Percentiles rank a stretch among this genome's conserved stretches.
Evolutionary conservation across 2,329 filamentous ascomycete species (phyloP).

Genomic region (Ampelomyces quisqualis): DNA sequence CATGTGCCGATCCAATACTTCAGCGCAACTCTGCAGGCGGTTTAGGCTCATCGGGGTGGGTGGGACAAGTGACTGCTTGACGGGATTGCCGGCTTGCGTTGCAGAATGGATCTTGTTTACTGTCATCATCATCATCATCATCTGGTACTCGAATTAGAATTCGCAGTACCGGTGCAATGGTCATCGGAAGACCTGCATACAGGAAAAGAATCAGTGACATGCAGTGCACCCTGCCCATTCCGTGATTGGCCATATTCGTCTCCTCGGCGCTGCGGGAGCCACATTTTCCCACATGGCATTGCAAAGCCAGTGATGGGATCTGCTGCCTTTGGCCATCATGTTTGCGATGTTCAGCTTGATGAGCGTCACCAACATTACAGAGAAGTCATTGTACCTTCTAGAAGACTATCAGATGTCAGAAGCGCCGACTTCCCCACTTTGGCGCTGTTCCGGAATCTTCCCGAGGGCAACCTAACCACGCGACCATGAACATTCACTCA

Average conservation of each 20-base stretch:
- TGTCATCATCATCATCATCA: constrained; percentile 5
- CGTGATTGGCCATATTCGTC: constrained; percentile 20
- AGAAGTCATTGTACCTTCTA: too few species aligned
- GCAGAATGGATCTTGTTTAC: constrained; percentile 1
- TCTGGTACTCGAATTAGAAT: constrained; percentile 29
- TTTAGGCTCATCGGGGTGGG: background rate
- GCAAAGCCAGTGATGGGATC: too few species aligned
- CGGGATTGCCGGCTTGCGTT: constrained; percentile 2
- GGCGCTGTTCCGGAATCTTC: constrained; percentile 22
- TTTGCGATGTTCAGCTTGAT: too few species aligned
- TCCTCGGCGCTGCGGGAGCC: constrained; percentile 21
- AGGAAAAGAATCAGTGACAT: constrained; percentile 21
- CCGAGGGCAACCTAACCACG: constrained; percentile 27
- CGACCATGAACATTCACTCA: constrained; percentile 32
- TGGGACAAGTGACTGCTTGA: background rate
- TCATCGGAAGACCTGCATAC: constrained; percentile 36
- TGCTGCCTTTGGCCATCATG: too few species aligned
- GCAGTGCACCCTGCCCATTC: constrained; percentile 19
- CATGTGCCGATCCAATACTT: constrained; percentile 26
- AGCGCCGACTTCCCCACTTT: constrained; percentile 5
- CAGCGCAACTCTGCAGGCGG: background rate
- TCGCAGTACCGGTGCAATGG: constrained; percentile 26
- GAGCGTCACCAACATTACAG: too few species aligned
- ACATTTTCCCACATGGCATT: constrained; percentile 9
- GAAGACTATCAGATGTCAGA: background rate